These are phyloP conservation scores for Diutina ranongensis DNA, from an alignment of 1,139 yeast species.

Conservation along the genomic window DNA sequence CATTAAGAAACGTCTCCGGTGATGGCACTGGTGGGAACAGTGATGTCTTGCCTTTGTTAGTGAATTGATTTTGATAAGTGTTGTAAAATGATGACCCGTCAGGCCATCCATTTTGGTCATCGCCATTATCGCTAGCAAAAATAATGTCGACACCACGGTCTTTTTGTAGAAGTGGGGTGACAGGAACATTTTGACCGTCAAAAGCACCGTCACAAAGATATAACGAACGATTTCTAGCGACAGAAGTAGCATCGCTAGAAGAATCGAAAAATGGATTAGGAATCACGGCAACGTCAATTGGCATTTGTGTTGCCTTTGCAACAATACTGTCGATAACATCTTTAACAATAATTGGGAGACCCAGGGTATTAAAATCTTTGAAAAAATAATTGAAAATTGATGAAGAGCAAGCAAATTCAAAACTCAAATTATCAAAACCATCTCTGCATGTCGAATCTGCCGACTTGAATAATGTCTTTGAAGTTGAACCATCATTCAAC, in stretches of 20 bases:
- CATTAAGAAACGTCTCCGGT: conserved; percentile 17
- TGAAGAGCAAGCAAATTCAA: conserved; percentile 62
- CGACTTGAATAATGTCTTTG: conserved; percentile 7
- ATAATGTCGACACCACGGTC: conserved; percentile 64
- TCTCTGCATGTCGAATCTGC: conserved; percentile 29
- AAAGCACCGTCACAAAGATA: conserved; percentile 86
- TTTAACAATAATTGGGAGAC: conserved; percentile 34
- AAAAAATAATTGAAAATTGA: conserved; percentile 52
- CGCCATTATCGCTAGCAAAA: conserved; percentile 76
- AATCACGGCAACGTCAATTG: not conserved
- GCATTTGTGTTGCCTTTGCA: conserved; percentile 14
- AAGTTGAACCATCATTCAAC: conserved; percentile 13
- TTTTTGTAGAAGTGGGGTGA: conserved; percentile 63
- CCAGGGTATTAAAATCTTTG: conserved; percentile 30
- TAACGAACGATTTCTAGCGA: conserved; percentile 28
- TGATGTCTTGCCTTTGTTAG: conserved; percentile 24
- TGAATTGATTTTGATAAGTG: conserved; percentile 40
- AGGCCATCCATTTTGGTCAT: conserved; percentile 73
- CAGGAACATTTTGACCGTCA: conserved; percentile 69
- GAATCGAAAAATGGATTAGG: conserved; percentile 45
- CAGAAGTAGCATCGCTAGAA: conserved; percentile 20
- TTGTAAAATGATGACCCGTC: conserved; percentile 59
- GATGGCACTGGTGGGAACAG: conserved; percentile 4
- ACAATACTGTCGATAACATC: conserved; percentile 26
- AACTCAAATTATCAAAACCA: conserved; percentile 66